Conservation (phyloP, 2,329 filamentous ascomycete genomes). For the Xylaria sp. region DNA sequence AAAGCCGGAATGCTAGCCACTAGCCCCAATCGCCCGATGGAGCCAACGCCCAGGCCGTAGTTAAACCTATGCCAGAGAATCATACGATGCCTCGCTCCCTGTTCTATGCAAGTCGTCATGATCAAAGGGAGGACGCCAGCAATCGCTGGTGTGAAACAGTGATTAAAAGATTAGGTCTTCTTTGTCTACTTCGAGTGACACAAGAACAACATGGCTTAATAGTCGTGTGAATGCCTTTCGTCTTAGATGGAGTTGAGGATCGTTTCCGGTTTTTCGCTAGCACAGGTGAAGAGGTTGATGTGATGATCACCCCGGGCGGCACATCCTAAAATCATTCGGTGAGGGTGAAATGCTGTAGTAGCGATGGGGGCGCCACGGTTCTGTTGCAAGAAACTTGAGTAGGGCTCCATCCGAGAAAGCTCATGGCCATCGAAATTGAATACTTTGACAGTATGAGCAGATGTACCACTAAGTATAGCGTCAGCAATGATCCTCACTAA, state of each 20-base stretch:
- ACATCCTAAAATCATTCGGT: constrained; percentile 88
- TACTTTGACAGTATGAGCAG: constrained; percentile 84
- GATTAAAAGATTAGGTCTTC: background rate
- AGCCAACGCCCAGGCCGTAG: constrained; percentile 6
- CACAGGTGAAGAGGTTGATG: constrained; percentile 84
- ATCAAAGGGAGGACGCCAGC: constrained; percentile 12
- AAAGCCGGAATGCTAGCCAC: constrained; percentile 8
- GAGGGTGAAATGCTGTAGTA: constrained; percentile 91
- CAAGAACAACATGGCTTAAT: background rate
- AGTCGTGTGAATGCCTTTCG: background rate
- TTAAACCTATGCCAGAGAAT: background rate
- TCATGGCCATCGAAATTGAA: constrained; percentile 86
- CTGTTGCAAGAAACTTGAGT: constrained; percentile 84
- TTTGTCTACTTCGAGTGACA: background rate
- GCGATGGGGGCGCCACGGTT: constrained; percentile 83
- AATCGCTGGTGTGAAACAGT: background rate
- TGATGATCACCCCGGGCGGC: constrained; percentile 86
- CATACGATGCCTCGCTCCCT: background rate
- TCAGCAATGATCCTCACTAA: constrained; percentile 35
- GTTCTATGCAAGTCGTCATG: constrained; percentile 19
- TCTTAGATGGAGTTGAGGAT: constrained; percentile 34
- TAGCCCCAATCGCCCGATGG: background rate
- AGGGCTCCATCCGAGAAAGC: constrained; percentile 85
- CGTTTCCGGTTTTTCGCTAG: constrained; percentile 49
- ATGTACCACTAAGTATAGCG: constrained; percentile 72